These are phyloP conservation scores for Tuber aestivum DNA, from an alignment of 495 filamentous ascomycete species.

Conservation along the genomic window DNA sequence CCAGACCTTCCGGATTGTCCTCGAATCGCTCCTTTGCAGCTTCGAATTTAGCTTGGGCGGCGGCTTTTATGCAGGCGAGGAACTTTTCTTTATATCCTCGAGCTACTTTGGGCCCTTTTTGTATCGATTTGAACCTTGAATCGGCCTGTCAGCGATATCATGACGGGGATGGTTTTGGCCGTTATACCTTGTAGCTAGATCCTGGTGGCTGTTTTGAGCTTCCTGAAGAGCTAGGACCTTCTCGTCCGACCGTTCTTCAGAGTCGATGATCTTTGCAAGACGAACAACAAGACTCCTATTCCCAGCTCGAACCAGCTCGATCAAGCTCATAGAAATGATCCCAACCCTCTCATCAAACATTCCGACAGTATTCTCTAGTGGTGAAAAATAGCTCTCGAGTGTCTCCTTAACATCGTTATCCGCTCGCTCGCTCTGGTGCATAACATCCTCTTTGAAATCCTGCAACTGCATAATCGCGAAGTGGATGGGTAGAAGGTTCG, in stretches of 20 bases:
- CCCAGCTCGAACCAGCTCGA: conserved; percentile 73
- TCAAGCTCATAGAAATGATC: conserved; percentile 78
- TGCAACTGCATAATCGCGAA: conserved; percentile 84
- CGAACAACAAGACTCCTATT: conserved; percentile 85
- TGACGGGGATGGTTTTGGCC: background rate
- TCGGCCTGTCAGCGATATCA: background rate
- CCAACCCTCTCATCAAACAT: conserved; percentile 96
- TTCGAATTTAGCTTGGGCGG: conserved; percentile 68
- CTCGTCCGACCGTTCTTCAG: conserved; percentile 92
- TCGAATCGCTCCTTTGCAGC: conserved; percentile 67
- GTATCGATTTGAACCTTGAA: conserved; percentile 84
- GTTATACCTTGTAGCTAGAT: conserved; percentile 60
- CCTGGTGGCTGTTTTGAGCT: conserved; percentile 88
- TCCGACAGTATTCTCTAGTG: conserved; percentile 78
- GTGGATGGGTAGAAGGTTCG: conserved; percentile 80
- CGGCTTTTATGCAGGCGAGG: conserved; percentile 66
- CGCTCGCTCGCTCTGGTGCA: conserved; percentile 80
- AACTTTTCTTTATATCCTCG: conserved; percentile 97
- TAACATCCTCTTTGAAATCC: conserved; percentile 89
- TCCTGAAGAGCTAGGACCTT: conserved; percentile 84
- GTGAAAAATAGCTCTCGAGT: conserved; percentile 77
- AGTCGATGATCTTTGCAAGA: conserved; percentile 82
- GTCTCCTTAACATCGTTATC: conserved; percentile 70
- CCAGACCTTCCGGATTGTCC: conserved; percentile 71
- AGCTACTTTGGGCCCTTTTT: conserved; percentile 80